Evolutionary conservation across 495 filamentous ascomycete species (phyloP).

Genomic region (Xylaria palmicola): DNA sequence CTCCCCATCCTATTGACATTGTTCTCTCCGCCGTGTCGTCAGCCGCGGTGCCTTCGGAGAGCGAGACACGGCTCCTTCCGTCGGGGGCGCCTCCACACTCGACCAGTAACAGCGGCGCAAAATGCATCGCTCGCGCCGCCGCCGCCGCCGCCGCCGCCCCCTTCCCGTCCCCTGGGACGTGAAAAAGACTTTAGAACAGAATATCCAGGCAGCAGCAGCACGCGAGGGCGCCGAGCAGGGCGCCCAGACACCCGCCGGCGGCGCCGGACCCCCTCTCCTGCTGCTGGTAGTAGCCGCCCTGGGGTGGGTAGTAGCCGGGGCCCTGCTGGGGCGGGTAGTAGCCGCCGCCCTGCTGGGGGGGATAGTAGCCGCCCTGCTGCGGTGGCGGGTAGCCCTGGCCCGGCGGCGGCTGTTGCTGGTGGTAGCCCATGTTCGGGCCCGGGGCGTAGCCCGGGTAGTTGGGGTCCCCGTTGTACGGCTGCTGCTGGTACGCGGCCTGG

Average conservation of each 20-base stretch:
- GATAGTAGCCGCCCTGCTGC: conserved; percentile 25
- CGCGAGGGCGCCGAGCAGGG: conserved; percentile 39
- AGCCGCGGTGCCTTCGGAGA: too few species aligned
- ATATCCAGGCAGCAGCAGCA: conserved; percentile 52
- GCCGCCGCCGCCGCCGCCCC: too few species aligned
- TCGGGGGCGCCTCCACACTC: too few species aligned
- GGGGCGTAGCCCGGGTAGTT: conserved; percentile 36
- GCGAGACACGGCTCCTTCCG: too few species aligned
- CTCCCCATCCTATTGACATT: neutral
- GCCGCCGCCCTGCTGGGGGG: conserved; percentile 16
- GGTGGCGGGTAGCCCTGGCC: conserved; percentile 20
- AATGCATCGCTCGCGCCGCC: too few species aligned
- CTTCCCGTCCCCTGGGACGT: too few species aligned
- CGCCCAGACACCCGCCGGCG: conserved; percentile 32
- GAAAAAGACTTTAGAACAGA: conserved; percentile 38
- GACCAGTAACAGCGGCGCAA: too few species aligned
- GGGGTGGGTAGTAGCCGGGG: conserved; percentile 18
- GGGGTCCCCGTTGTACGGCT: conserved; percentile 22
- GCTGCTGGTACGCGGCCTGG: conserved; percentile 30
- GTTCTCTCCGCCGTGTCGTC: neutral
- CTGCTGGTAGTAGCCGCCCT: conserved; percentile 25
- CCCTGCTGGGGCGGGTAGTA: conserved; percentile 23
- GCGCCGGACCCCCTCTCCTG: conserved; percentile 11
- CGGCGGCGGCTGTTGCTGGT: conserved; percentile 31
- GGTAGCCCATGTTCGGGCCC: conserved; percentile 41